Evolutionary conservation across 176 grass and related monocot genomes (phyloP).

Genomic region (Puya raimondii): DNA sequence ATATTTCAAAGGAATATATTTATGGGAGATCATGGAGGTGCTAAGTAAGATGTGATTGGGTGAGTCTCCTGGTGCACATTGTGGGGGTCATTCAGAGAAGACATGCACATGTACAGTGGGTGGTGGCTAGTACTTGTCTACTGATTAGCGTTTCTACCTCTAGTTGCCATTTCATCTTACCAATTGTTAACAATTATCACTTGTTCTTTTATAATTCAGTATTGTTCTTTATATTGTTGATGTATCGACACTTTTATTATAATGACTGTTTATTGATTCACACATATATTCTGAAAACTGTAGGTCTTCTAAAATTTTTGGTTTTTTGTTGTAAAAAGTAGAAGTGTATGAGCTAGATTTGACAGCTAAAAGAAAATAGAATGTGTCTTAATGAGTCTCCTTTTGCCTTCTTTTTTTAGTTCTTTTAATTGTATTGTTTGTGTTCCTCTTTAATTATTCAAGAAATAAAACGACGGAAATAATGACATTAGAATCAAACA

Average conservation of each 20-base stretch:
- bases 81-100: conserved; percentile 10
- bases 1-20: no score
- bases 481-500: no score
- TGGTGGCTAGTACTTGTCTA: neutral
- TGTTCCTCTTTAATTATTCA: no score
- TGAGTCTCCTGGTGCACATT: neutral
- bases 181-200: neutral
- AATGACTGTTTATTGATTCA: neutral
- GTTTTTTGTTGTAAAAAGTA: no score
- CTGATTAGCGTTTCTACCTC: conserved; percentile 5
- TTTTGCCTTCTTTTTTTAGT: no score
- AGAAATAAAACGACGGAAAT: no score
- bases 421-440: no score
- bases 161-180: neutral
- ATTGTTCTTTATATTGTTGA: neutral
- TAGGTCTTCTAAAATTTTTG: no score
- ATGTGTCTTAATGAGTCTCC: no score
- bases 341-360: no score
- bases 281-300: no score
- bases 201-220: neutral
- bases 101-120: conserved; percentile 12
- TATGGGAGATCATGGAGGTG: neutral
- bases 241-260: neutral
- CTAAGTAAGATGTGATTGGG: neutral
- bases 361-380: no score